Evolutionary conservation across 140 eudicot species (phyloP), one percentile per base, ranked within the genome.

Genomic region (Ambrosia hybrid): DNA sequence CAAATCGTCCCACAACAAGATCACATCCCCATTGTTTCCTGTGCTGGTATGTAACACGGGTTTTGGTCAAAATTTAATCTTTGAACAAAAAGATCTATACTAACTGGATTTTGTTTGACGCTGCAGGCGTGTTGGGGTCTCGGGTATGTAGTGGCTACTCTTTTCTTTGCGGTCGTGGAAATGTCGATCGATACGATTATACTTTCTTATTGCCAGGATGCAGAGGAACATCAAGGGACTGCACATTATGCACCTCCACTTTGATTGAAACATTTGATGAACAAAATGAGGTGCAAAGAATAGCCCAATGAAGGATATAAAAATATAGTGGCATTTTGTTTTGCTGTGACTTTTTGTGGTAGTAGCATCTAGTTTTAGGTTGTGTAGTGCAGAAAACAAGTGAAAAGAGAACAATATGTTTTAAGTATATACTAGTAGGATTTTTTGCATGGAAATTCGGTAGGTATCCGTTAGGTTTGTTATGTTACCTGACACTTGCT

Each of bases 221-320:
- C 99, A 0, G 97, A 94, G 15, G 96, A 94, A 52, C 96, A 94
- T 68, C 95, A 94, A 82, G 99, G 99, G 60, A 94, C 91, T 2
- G 97, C 99, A 26, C 97, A 87, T 57, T 94, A 84, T 60, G 97
- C 99, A 48, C 99, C 99, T 62, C 95, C 96, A 1, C 92, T 94
- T 85, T 94, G 66, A 80, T 94, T 2, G 90, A 94, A 74, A 94
- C 99, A 12, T 84, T 94, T 45, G 87, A 84, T 70, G 99, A 90
- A 70, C 86, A 88, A 67, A 85, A 77, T 79, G 99, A 90, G 86
- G 81, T 73, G 78, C 99, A 90, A 80, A 88, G 99, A 75, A 91
- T 94, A 56, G 94, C 85, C 16, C 98, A 93, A 69, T 93, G 84
- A 86, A 37, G 59, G 39, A n/a, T 36, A 69, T 46, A 45, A 41